Conservation (phyloP, 2,329 filamentous ascomycete species). For the Cryphonectria naterciae region DNA sequence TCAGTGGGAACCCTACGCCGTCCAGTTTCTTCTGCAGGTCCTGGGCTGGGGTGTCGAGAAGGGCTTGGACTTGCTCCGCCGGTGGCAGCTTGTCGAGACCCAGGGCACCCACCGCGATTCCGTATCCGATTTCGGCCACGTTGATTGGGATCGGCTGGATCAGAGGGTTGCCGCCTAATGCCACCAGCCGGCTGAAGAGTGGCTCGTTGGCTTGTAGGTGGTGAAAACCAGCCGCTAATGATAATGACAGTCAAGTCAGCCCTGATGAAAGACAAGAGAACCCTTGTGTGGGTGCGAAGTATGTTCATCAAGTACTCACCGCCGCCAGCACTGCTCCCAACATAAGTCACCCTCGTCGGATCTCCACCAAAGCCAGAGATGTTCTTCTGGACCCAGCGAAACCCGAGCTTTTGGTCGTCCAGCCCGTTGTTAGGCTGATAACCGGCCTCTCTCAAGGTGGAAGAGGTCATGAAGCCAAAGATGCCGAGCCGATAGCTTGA, state of each 20-base stretch:
- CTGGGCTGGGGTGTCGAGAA: conserved; percentile 24
- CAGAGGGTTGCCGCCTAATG: conserved; percentile 21
- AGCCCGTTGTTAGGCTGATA: conserved; percentile 50
- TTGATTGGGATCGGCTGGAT: conserved; percentile 19
- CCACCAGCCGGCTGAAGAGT: conserved; percentile 24
- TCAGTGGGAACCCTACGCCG: conserved; percentile 19
- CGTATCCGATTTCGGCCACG: conserved; percentile 21
- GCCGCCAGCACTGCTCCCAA: conserved; percentile 55
- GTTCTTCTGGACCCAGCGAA: conserved; percentile 41
- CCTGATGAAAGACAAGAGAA: not conserved
- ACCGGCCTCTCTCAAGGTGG: conserved; percentile 49
- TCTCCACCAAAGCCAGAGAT: conserved; percentile 43
- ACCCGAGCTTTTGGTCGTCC: conserved; percentile 41
- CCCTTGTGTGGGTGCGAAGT: too few species aligned
- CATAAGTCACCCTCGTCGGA: conserved; percentile 38
- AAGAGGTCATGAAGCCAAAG: conserved; percentile 52
- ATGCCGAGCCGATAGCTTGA: conserved; percentile 50
- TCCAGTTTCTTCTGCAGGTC: conserved; percentile 24
- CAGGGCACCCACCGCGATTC: conserved; percentile 53
- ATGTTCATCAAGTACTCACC: conserved; percentile 36
- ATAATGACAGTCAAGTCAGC: not conserved
- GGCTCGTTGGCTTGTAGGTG: conserved; percentile 26
- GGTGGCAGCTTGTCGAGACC: conserved; percentile 54
- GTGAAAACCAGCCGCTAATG: conserved; percentile 22
- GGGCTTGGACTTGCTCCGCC: conserved; percentile 44